Evolutionary conservation across 306 rosid species (phyloP), one percentile per base, ranked within the genome.

Genomic region (Adenanthera pavonina): DNA sequence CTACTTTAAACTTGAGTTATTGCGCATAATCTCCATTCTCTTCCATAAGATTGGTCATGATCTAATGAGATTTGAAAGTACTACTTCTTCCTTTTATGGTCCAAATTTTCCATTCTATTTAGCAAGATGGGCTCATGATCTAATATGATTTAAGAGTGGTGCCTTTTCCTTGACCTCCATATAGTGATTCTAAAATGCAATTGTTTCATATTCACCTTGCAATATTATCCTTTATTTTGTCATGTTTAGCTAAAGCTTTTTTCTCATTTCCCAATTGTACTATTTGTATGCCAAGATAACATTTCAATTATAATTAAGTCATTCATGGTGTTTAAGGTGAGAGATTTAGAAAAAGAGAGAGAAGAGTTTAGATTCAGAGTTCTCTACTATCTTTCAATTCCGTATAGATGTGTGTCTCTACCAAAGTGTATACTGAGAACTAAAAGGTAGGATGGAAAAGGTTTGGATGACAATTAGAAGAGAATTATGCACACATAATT

Each of bases 41-140:
- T 80, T 83, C 75, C 66, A 15, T 80, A 71, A 54, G 81, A 77
- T 76, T 80, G 49, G 51, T 80, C 54, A 33, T 56, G 33, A 6
- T 56, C 72, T 66, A 47, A 72, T 56, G 62, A 4, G 60, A 53
- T 53, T 53, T 53, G 25, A 53, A 25, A 53, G 1, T 17, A 25
- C 56, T 51, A n/a, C 56, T 19, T 51, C 77, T 20, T 44, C 64
- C 65, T n/a, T 66, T 76, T 43, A 10, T 71, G 83, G 84, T 71
- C 75, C 84, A 76, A 40, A 48, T 60, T 72, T 59, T 72, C 49
- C 74, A 34, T 78, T 70, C 81, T 81, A 68, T 84, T 81, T 71
- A 62, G 33, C 82, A 74, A 67, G 83, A 78, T 64, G 49, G 57
- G 83, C 76, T 78, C 54, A 30, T 67, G 49, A 16, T 67, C 74